phyloP scores from a whole-genome alignment of 768 basidiomycete species.

The Podaxis pistillaris region DNA sequence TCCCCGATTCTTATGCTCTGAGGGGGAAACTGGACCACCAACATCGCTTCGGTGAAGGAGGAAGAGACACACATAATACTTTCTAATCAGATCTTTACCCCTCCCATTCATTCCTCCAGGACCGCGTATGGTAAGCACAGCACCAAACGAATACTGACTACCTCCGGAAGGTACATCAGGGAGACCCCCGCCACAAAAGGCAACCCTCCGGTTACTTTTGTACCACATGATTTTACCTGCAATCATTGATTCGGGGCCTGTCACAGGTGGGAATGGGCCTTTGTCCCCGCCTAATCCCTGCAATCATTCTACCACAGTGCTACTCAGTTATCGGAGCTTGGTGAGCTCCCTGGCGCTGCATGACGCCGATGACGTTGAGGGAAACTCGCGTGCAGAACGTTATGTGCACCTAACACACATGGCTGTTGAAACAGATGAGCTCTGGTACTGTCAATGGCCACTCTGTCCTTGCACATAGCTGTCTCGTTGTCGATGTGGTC shows the following conservation, averaged over 20 bases:
- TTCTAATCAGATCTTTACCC: constrained; percentile 29
- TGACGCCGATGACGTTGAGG: too few relatives aligned
- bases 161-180: constrained; percentile 5
- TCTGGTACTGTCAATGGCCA: not conserved
- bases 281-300: not conserved
- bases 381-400: too few relatives aligned
- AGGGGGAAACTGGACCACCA: constrained; percentile 28
- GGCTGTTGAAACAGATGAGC: not conserved
- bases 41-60: constrained; percentile 22
- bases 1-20: constrained; percentile 23
- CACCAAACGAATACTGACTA: constrained; percentile 18
- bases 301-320: not conserved
- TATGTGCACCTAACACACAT: too few relatives aligned
- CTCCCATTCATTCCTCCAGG: constrained; percentile 14
- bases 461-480: not conserved
- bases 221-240: constrained; percentile 21
- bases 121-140: constrained; percentile 18
- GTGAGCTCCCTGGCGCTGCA: too few relatives aligned
- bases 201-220: constrained; percentile 26
- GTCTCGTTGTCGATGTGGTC: not conserved
- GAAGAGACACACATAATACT: constrained; percentile 14
- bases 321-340: too few relatives aligned
- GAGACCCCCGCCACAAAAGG: constrained; percentile 18
- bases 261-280: constrained; percentile 16
- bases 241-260: constrained; percentile 16